These are phyloP conservation scores for Backusella liffmaniae DNA, from an alignment of 192 early-diverging fungal genomes.

Conservation along the genomic window DNA sequence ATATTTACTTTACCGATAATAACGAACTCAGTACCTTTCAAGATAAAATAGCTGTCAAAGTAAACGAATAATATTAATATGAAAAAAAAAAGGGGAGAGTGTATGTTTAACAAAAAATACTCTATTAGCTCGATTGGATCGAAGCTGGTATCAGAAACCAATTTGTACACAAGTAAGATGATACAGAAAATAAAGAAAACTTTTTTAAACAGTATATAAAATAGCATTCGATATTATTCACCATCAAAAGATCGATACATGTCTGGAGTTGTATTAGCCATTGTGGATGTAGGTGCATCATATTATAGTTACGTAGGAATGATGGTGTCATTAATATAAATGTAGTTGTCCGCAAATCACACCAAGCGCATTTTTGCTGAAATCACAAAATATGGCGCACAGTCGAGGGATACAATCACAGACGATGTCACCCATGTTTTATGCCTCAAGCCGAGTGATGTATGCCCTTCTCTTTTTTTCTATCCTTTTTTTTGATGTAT, in stretches of 20 bases:
- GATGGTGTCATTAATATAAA: neutral
- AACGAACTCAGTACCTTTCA: neutral
- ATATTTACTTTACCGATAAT: neutral
- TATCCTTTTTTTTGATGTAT: neutral
- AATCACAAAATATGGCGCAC: conserved; percentile 29
- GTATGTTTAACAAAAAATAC: neutral
- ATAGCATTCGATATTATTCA: conserved; percentile 3
- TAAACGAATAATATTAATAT: no score
- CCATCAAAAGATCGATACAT: neutral
- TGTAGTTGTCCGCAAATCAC: conserved; percentile 30
- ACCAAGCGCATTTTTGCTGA: conserved; percentile 29
- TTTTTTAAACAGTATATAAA: neutral
- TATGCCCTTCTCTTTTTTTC: neutral
- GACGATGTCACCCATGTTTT: conserved; percentile 45
- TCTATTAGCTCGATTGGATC: conserved; percentile 13
- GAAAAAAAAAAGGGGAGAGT: neutral
- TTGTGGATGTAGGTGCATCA: neutral
- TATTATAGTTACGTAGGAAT: neutral
- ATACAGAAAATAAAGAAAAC: neutral
- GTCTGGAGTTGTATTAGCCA: neutral
- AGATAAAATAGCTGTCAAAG: neutral
- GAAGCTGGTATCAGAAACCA: neutral
- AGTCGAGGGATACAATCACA: conserved; percentile 24
- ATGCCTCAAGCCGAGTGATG: conserved; percentile 12
- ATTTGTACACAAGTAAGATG: conserved; percentile 11